Evolutionary conservation across 306 rosid genomes (phyloP), one percentile per base, ranked within the genome.

Genomic region (Cicer judaicum): DNA sequence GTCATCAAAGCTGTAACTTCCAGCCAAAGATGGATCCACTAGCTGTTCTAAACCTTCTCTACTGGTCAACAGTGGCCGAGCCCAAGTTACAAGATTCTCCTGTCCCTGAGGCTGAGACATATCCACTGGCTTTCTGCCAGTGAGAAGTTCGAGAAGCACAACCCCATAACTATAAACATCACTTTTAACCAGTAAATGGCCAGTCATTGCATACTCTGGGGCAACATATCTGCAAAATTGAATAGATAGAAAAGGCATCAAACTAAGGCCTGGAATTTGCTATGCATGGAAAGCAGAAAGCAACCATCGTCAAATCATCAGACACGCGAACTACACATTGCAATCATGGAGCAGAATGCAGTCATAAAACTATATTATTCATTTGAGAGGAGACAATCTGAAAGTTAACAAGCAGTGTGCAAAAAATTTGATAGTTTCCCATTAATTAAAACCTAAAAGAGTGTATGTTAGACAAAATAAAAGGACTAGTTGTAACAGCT

Each of bases 201-300:
- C 98, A 2, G 98, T 93, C 98, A 93, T 93, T 34, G 98, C 98
- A 86, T 93, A 93, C 83, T 93, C 98, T 60, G 97, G 98, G 68
- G 98, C 98, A 56, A 93, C 98, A 7, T 89, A 93, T 86, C 97
- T 93, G 91, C 67, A 75, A 87, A 56, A 40, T 16, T 64, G 59
- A 70, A 69, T 21, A 53, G 46, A 78, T 34, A 61, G 52, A 82
- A 82, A 44, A 16, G n/a, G 11, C 36, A 62, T 36, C 50, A 62
- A 63, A 64, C 24, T 74, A 74, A 71, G 57, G 64, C 53, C 74
- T 38, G 56, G 77, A 75, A 83, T 75, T 55, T 68, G 66, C 41
- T 64, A 21, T 62, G 64, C 73, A 69, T 29, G 62, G 48, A 74
- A 70, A 75, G 50, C 68, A 29, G 24, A 63, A 53, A 19, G 21